These are phyloP conservation scores for Hsuehochloa calcarea DNA, from an alignment of 176 grass and related monocot species.

Conservation along the genomic window DNA sequence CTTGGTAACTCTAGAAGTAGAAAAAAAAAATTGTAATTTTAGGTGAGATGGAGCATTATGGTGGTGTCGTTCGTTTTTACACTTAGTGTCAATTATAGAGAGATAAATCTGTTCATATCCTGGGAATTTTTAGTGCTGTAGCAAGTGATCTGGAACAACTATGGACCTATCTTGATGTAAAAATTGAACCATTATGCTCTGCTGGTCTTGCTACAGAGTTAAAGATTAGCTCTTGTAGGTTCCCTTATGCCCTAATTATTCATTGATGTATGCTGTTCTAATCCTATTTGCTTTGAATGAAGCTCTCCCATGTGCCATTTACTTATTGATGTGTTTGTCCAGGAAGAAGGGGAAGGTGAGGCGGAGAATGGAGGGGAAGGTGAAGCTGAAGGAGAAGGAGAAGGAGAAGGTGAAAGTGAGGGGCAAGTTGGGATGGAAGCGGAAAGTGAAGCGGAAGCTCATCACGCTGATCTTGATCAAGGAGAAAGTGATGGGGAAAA, in stretches of 20 bases:
- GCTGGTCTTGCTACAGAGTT: not conserved
- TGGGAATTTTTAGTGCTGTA: not conserved
- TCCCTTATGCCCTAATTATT: slow-evolving; percentile 7
- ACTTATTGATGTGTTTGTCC: slow-evolving; percentile 21
- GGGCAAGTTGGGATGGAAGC: slow-evolving; percentile 81
- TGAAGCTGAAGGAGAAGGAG: slow-evolving; percentile 66
- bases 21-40: not conserved
- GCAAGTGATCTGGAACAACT: slow-evolving; percentile 5
- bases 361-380: slow-evolving; percentile 63
- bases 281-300: not conserved
- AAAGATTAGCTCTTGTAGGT: slow-evolving; percentile 10
- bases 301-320: slow-evolving; percentile 15
- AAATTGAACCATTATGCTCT: not conserved
- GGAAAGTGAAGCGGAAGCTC: slow-evolving; percentile 80
- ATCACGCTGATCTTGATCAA: slow-evolving; percentile 53
- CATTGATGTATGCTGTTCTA: not conserved
- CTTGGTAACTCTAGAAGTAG: not conserved
- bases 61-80: not conserved
- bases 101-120: not conserved
- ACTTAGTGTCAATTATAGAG: not conserved
- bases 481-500: slow-evolving; percentile 79
- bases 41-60: not conserved
- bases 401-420: slow-evolving; percentile 80
- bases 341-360: slow-evolving; percentile 88
- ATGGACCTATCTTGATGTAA: not conserved